A percentile compares a stretch with the other conserved stretches of the same genome.
Conservation (phyloP, 805 yeast genomes). For the Teunomyces aglyptinius region DNA sequence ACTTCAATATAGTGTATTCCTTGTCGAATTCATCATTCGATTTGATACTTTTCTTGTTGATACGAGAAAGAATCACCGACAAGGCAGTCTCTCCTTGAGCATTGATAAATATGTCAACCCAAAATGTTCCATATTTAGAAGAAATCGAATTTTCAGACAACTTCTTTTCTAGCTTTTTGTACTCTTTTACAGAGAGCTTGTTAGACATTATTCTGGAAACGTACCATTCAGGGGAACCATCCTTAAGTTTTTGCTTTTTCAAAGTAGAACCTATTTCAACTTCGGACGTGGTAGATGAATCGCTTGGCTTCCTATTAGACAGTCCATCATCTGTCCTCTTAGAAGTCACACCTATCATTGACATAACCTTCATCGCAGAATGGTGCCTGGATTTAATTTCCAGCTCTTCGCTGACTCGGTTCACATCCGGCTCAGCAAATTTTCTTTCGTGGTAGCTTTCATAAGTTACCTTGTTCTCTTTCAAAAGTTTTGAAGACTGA, state of each 20-base stretch:
- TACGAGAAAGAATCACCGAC: conserved; percentile 35
- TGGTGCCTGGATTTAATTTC: conserved; percentile 7
- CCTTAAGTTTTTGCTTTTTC: conserved; percentile 28
- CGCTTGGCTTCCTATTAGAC: conserved; percentile 10
- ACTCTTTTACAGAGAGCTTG: conserved; percentile 31
- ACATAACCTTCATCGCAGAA: conserved; percentile 10
- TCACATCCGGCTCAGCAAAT: background rate
- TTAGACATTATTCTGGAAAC: conserved; percentile 37
- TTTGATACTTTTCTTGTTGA: conserved; percentile 42
- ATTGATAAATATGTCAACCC: conserved; percentile 34
- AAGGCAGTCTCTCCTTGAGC: conserved; percentile 45
- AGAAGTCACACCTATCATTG: conserved; percentile 8
- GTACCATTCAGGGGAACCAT: conserved; percentile 42
- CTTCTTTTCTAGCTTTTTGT: conserved; percentile 33
- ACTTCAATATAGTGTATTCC: conserved; percentile 37
- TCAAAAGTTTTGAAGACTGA: background rate
- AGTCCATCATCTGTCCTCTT: conserved; percentile 7
- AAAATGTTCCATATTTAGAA: conserved; percentile 20
- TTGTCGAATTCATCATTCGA: conserved; percentile 44
- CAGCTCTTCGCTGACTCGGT: background rate
- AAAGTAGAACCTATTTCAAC: conserved; percentile 10
- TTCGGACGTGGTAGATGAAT: conserved; percentile 10
- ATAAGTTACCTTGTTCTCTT: background rate
- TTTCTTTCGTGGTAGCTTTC: background rate
- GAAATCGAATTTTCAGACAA: conserved; percentile 20